Base-by-base conservation (phyloP, 148 eudicot genomes). In the Heliamphora exappendiculata region DNA sequence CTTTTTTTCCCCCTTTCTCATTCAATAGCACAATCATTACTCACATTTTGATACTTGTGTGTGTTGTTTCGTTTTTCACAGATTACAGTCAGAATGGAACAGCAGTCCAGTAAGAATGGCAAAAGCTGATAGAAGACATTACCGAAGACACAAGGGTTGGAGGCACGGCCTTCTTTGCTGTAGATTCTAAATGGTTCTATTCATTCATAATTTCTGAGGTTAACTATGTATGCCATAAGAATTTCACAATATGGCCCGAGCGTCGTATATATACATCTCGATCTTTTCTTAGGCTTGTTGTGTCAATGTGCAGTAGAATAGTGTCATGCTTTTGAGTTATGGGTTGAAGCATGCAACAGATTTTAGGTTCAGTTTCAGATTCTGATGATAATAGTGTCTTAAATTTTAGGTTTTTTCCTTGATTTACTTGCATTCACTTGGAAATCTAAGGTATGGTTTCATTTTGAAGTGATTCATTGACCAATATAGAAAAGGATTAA, bases 51-150 rank as follows among this genome's bases (percentile, higher is more conserved):
- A 8, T 50, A 31, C 1, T 19, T 49, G 26, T 70, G 19, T 47
- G 24, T 72, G 60, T 88, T 92, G 96, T 20, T 53, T 59, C 39
- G 47, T 39, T 59, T 17, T 53, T 36, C 62, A 44, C 93, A 95
- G 98, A 84, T 82, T 95, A 50, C 97, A 85, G 74, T 71, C 88
- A 2, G 98, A 94, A 67, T 94, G 97, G 96, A 92, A 88, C 70
- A 85, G 88, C 84, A 94, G 98, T 78, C 98, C 98, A 4, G 93
- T 92, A 73, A 87, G 96, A 84, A 94, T 94, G 98, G 90, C 85
- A 14, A 92, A 88, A 85, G 97, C 92, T 6, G 97, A 92, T 19
- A 82, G 86, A 70, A 83, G 88, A 82, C 79, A 78, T 59, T 66
- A 79, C 37, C 80, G 85, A 54, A 91, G 87, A 88, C 87, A 81